Evolutionary conservation across 495 filamentous ascomycete genomes (phyloP).

Genomic region (Amniculicola lignicola): DNA sequence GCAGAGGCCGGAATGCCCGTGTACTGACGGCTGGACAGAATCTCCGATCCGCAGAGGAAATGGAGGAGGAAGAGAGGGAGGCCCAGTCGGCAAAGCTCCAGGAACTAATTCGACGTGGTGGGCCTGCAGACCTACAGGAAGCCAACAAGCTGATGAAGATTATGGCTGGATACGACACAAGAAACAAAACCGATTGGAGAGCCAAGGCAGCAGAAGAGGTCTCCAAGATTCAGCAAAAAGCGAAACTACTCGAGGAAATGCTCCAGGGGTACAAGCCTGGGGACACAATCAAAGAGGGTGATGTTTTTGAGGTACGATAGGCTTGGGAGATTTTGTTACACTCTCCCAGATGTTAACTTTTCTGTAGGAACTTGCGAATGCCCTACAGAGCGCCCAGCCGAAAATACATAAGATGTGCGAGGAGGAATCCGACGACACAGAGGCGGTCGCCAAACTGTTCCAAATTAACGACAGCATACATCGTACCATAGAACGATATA

Average conservation of each 20-base stretch:
- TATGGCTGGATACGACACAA: constrained; percentile 94
- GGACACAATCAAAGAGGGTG: constrained; percentile 79
- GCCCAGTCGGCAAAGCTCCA: constrained; percentile 96
- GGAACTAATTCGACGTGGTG: constrained; percentile 88
- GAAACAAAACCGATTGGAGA: constrained; percentile 93
- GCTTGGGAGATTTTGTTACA: not conserved
- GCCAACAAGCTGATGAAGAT: constrained; percentile 97
- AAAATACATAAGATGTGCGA: constrained; percentile 99
- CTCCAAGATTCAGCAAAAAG: constrained; percentile 87
- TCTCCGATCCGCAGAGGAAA: constrained; percentile 93
- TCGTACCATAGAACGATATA: constrained; percentile 91
- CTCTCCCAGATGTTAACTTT: not conserved
- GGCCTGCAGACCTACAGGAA: constrained; percentile 89
- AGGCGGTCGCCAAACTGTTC: constrained; percentile 89
- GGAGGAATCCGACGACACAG: constrained; percentile 93
- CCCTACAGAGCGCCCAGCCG: constrained; percentile 88
- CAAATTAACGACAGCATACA: constrained; percentile 99
- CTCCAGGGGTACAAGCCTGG: constrained; percentile 78
- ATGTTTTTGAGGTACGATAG: constrained; percentile 75
- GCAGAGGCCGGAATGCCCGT: constrained; percentile 32
- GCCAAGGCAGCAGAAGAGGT: constrained; percentile 97
- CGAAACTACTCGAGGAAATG: constrained; percentile 87
- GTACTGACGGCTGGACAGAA: constrained; percentile 54
- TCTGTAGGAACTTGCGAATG: constrained; percentile 75
- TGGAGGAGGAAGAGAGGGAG: constrained; percentile 94